Conservation (phyloP, 1,284 basidiomycete species). For the Tremellales sp. region DNA sequence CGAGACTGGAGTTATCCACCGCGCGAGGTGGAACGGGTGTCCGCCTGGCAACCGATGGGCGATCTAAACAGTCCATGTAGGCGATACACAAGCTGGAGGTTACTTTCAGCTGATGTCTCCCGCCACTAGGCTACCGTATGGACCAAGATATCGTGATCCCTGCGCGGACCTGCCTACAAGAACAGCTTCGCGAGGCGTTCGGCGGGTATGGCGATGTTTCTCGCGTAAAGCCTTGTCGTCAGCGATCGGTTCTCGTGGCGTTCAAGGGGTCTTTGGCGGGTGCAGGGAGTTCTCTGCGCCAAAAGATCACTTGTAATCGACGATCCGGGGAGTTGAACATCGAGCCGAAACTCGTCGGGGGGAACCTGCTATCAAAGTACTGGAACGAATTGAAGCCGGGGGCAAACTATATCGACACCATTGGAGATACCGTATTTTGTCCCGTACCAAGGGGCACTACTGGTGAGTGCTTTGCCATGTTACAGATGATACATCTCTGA, state of each 20-base stretch:
- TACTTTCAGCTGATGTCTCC: slow-evolving; percentile 1
- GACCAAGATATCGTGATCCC: slow-evolving; percentile 39
- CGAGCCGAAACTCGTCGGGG: slow-evolving; percentile 7
- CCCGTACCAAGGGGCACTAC: background rate
- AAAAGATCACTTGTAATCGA: slow-evolving; percentile 25
- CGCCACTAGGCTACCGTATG: slow-evolving; percentile 18
- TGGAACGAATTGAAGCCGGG: slow-evolving; percentile 8
- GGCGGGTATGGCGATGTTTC: slow-evolving; percentile 14
- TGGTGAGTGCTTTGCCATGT: background rate
- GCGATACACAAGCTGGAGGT: slow-evolving; percentile 27
- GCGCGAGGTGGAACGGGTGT: slow-evolving; percentile 4
- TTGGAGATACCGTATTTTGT: background rate
- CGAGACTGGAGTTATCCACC: slow-evolving; percentile 7
- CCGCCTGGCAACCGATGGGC: slow-evolving; percentile 30
- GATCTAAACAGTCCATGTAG: slow-evolving; percentile 28
- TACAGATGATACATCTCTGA: background rate
- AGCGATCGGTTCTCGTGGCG: slow-evolving; percentile 18
- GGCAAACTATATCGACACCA: background rate
- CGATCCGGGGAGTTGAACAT: background rate
- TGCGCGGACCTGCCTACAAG: slow-evolving; percentile 27
- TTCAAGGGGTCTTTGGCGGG: slow-evolving; percentile 30
- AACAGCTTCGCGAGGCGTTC: slow-evolving; percentile 22
- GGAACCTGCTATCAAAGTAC: slow-evolving; percentile 2
- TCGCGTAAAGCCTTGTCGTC: slow-evolving; percentile 16
- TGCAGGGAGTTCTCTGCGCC: slow-evolving; percentile 19